A percentile compares a stretch with the other conserved stretches of the same genome.
Evolutionary conservation across 129 eudicot species (phyloP).

Genomic region (Flaveria bidentis): DNA sequence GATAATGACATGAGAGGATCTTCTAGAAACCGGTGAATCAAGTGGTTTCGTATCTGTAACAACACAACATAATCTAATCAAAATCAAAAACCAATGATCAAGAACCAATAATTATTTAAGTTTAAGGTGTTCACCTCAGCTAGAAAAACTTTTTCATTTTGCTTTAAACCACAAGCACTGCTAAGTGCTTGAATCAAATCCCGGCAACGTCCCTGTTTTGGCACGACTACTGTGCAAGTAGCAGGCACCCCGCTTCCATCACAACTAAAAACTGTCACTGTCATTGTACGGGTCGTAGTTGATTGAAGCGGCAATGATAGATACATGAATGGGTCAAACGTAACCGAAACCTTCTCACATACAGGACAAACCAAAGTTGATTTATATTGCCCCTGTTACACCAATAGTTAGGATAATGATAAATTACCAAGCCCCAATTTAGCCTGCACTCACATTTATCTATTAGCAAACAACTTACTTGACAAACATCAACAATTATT

Average conservation of each 20-base stretch:
- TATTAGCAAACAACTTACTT: conserved; percentile 51
- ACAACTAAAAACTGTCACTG: conserved; percentile 82
- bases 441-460: neutral
- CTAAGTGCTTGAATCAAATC: conserved; percentile 84
- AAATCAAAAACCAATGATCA: neutral
- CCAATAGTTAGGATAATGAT: conserved; percentile 17
- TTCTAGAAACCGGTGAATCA: conserved; percentile 81
- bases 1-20: conserved; percentile 77
- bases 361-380: conserved; percentile 94
- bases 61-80: conserved; percentile 18
- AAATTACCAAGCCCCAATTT: conserved; percentile 16
- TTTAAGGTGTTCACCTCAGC: conserved; percentile 65
- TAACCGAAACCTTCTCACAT: conserved; percentile 80
- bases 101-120: conserved; percentile 1
- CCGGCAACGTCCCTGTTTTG: conserved; percentile 91
- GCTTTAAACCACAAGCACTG: conserved; percentile 65
- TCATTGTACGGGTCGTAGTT: conserved; percentile 75
- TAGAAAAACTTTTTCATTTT: conserved; percentile 84
- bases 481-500: conserved; percentile 98
- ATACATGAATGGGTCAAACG: conserved; percentile 99
- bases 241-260: conserved; percentile 84
- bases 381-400: conserved; percentile 85
- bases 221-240: conserved; percentile 75
- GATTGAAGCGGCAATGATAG: conserved; percentile 97
- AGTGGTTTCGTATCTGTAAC: conserved; percentile 76